Evolutionary conservation across 768 basidiomycete species (phyloP), one percentile per base, ranked within the genome.

Genomic region (Boletus vermiculosoides): DNA sequence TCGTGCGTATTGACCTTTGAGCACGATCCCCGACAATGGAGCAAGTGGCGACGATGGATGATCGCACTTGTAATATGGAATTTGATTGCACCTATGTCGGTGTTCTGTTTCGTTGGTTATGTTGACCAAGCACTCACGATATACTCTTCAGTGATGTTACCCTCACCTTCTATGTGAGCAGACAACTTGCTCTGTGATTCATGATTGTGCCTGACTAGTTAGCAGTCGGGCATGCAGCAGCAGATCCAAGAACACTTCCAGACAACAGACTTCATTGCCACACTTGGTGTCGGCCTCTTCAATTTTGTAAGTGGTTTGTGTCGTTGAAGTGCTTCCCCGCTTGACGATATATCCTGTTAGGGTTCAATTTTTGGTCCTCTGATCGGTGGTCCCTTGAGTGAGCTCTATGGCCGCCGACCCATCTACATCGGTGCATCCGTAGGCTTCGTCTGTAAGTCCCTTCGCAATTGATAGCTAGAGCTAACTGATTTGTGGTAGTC

Each of bases 41-140:
- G 58, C 59, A 61, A 57, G 11, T 50, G 56, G 57, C 52, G 62
- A 48, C 62, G 59, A 28, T 64, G 59, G 63, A 50, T 55, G 58
- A 68, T 70, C 33, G 56, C 66, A 34, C 54, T 66, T 41, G 60
- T 68, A 3, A 59, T 70, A 40, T 66, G 64, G 64, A 67, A 70
- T 40, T 46, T 62, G 34, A 66, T 67, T 37, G 66, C 69, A 23
- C 68, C 61, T 2, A 57, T 70, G 68, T 70, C 13, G 30, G 68
- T 60, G 28, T 28, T 34, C 34, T 34, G 16, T 51, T 57, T 60
- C 20, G 34, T 54, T 12, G 7, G 9, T 47, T 31, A n/a, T 59
- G 5, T 50, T 39, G 45, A 40, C 31, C 13, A 10, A 31, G 23
- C 2, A 28, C 48, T 69, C 36, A 68, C 34, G 9, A 31, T 47